A percentile compares a stretch with the other conserved stretches of the same genome.
Conservation (phyloP, 2,329 filamentous ascomycete species). For the Pestalotiopsis sp. region DNA sequence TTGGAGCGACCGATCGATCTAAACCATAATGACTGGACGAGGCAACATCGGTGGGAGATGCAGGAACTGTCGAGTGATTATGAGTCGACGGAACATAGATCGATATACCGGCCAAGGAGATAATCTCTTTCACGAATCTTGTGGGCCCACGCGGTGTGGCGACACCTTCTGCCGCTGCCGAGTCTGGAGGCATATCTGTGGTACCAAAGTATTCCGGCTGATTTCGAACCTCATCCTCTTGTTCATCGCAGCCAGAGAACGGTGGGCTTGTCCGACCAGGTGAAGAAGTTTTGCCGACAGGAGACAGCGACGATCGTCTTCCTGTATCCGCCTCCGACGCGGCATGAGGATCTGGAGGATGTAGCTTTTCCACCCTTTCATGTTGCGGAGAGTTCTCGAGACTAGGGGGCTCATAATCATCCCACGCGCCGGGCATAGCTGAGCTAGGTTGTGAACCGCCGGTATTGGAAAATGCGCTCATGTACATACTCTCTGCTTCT, state of each 20-base stretch:
- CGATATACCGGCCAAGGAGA: constrained; percentile 53
- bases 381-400: constrained; percentile 21
- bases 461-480: constrained; percentile 68
- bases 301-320: not conserved
- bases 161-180: constrained; percentile 38
- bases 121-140: constrained; percentile 57
- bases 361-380: constrained; percentile 13
- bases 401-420: constrained; percentile 39
- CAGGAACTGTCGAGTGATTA: constrained; percentile 42
- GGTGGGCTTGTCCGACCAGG: not conserved
- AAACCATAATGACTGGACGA: constrained; percentile 16
- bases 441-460: constrained; percentile 32
- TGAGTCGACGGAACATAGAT: constrained; percentile 57
- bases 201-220: not conserved
- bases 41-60: constrained; percentile 19
- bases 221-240: not conserved
- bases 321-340: not conserved
- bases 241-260: not conserved
- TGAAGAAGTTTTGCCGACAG: not conserved
- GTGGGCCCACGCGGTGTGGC: constrained; percentile 56
- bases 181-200: constrained; percentile 11
- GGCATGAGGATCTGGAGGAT: not conserved
- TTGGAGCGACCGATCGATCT: constrained; percentile 42
- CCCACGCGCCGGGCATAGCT: constrained; percentile 58
- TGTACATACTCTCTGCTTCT: constrained; percentile 85